Conservation (phyloP, 495 filamentous ascomycete genomes). For the Entonaema liquescens region DNA sequence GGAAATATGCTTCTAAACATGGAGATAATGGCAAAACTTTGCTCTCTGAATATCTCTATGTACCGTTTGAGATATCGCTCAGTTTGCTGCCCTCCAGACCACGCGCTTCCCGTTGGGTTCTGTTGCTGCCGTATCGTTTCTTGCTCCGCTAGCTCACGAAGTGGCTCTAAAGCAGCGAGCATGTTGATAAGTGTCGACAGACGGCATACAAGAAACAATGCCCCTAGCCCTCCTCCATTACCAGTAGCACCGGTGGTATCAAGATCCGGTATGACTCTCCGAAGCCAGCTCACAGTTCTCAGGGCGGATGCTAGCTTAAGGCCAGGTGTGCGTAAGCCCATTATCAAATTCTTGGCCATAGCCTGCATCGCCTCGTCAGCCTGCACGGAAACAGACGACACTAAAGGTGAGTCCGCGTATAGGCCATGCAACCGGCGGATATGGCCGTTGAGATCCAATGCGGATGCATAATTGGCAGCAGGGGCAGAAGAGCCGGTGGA, state of each 20-base stretch:
- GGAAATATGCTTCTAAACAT: slow-evolving; percentile 93
- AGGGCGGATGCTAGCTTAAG: slow-evolving; percentile 92
- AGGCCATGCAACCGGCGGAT: slow-evolving; percentile 85
- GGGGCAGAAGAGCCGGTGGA: slow-evolving; percentile 53
- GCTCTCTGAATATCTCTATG: slow-evolving; percentile 97
- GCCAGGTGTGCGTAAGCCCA: slow-evolving; percentile 74
- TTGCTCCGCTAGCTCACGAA: slow-evolving; percentile 89
- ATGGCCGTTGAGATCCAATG: slow-evolving; percentile 91
- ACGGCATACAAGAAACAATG: slow-evolving; percentile 87
- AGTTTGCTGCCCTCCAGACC: slow-evolving; percentile 87
- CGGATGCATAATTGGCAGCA: slow-evolving; percentile 79
- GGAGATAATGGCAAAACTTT: slow-evolving; percentile 93
- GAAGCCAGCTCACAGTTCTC: slow-evolving; percentile 90
- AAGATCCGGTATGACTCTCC: slow-evolving; percentile 84
- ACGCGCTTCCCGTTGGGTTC: slow-evolving; percentile 49
- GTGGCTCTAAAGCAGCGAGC: slow-evolving; percentile 83
- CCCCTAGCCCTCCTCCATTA: slow-evolving; percentile 67
- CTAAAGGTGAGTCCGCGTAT: slow-evolving; percentile 79
- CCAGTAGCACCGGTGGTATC: slow-evolving; percentile 59
- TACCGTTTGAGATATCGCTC: slow-evolving; percentile 94
- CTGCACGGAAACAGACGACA: slow-evolving; percentile 75
- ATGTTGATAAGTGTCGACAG: slow-evolving; percentile 80
- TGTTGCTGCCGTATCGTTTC: slow-evolving; percentile 66
- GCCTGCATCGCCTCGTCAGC: slow-evolving; percentile 89
- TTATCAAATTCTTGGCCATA: slow-evolving; percentile 86